Percentiles rank a stretch among this genome's conserved stretches.
Evolutionary conservation across 352 stramenopile species (phyloP).

Genomic region (Phytophthora tubulina): DNA sequence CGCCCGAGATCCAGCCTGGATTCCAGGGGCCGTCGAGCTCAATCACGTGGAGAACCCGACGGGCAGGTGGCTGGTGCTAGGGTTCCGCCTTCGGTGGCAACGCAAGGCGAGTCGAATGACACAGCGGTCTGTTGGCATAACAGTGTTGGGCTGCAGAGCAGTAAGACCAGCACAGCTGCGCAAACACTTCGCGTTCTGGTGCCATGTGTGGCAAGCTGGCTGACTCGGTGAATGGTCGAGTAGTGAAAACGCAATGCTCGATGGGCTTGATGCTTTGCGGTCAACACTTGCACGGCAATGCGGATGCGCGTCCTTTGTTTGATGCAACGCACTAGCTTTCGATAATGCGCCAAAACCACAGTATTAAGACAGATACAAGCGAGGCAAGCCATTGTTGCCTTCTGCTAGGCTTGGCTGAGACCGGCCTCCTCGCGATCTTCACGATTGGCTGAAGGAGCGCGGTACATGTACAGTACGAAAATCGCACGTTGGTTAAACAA

Average conservation of each 20-base stretch:
- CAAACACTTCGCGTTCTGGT: conserved; percentile 1
- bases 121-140: not conserved
- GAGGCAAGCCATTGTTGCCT: not conserved
- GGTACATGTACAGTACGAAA: not conserved
- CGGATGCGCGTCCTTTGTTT: not conserved
- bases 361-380: not conserved
- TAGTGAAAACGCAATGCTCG: conserved; percentile 2
- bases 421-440: not conserved
- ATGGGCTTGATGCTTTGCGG: not conserved
- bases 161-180: not conserved
- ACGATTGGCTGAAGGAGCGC: not conserved
- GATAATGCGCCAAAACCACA: no score
- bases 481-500: not conserved
- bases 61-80: conserved; percentile 1
- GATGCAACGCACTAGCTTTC: no score
- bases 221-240: not conserved
- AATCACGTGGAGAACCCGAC: not conserved
- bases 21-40: not conserved
- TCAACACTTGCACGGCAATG: not conserved
- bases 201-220: not conserved
- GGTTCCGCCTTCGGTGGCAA: conserved; percentile 1
- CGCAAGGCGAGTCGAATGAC: not conserved
- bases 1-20: not conserved
- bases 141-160: no score
- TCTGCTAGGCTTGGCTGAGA: not conserved